A percentile compares a stretch with the other conserved stretches of the same genome.
phyloP scores from a whole-genome alignment of 2,329 filamentous ascomycete genomes.

The Sclerotinia glacialis region DNA sequence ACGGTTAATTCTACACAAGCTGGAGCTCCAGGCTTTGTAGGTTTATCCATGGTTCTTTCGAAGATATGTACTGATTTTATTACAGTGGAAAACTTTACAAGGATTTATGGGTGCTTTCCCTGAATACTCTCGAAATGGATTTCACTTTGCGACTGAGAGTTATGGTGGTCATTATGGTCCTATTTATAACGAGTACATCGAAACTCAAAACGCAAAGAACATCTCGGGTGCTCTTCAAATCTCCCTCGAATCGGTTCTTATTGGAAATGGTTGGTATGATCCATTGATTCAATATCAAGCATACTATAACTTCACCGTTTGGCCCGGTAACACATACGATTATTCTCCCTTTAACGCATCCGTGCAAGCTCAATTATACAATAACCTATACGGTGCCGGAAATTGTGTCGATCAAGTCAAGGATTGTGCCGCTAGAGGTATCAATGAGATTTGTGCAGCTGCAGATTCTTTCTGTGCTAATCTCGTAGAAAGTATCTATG shows the following conservation, averaged over 20 bases:
- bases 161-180: conserved; percentile 60
- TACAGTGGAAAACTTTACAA: conserved; percentile 52
- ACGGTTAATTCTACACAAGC: conserved; percentile 52
- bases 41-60: not conserved
- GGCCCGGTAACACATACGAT: conserved; percentile 52
- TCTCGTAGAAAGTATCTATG: conserved; percentile 53
- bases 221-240: conserved; percentile 48
- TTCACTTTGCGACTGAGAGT: conserved; percentile 55
- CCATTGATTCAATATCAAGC: conserved; percentile 55
- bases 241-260: conserved; percentile 49
- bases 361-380: conserved; percentile 52
- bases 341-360: conserved; percentile 51
- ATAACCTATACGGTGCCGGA: conserved; percentile 57
- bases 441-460: conserved; percentile 49
- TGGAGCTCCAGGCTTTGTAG: conserved; percentile 56
- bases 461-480: conserved; percentile 52
- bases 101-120: conserved; percentile 63
- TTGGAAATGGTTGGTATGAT: conserved; percentile 59
- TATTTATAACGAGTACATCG: conserved; percentile 55
- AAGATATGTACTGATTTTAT: not conserved
- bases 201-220: conserved; percentile 59
- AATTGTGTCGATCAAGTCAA: conserved; percentile 59
- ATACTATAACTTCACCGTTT: conserved; percentile 56
- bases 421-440: conserved; percentile 52
- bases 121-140: conserved; percentile 48